Percentiles rank a stretch among this genome's conserved stretches.
Evolutionary conservation across 805 yeast species (phyloP).

Genomic region (Candida odintsovae): DNA sequence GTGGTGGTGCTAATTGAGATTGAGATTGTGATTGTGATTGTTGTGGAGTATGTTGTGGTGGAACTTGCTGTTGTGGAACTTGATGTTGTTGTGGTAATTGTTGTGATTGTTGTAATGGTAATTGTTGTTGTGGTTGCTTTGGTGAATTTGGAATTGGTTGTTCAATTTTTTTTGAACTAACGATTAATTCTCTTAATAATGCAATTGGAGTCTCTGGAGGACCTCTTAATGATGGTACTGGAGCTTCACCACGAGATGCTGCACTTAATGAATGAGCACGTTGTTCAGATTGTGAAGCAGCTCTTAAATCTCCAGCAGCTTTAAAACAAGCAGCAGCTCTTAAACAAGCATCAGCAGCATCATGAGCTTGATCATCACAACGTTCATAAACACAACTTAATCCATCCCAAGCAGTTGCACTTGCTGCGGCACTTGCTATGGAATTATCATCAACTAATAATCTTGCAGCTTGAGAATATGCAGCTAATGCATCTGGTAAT

Average conservation of each 20-base stretch:
- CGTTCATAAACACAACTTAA: constrained; percentile 56
- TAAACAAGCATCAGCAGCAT: constrained; percentile 54
- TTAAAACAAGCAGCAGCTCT: constrained; percentile 47
- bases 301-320: constrained; percentile 38
- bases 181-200: constrained; percentile 27
- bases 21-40: constrained; percentile 3
- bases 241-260: constrained; percentile 37
- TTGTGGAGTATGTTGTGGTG: constrained; percentile 16
- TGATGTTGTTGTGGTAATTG: constrained; percentile 13
- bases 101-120: constrained; percentile 9
- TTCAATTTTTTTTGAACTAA: constrained; percentile 13
- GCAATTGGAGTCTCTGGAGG: constrained; percentile 43
- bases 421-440: constrained; percentile 29
- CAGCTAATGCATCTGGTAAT: constrained; percentile 59
- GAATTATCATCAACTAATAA: constrained; percentile 42
- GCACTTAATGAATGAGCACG: constrained; percentile 38
- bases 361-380: constrained; percentile 53
- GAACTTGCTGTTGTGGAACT: constrained; percentile 1
- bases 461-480: constrained; percentile 60
- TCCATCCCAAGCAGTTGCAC: constrained; percentile 64
- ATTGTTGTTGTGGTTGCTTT: constrained; percentile 9
- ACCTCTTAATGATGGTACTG: constrained; percentile 38
- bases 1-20: constrained; percentile 1
- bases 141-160: constrained; percentile 1
- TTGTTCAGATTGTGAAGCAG: constrained; percentile 37